Evolutionary conservation across 2,329 filamentous ascomycete species (phyloP).

Genomic region (Sporothrix protearum): DNA sequence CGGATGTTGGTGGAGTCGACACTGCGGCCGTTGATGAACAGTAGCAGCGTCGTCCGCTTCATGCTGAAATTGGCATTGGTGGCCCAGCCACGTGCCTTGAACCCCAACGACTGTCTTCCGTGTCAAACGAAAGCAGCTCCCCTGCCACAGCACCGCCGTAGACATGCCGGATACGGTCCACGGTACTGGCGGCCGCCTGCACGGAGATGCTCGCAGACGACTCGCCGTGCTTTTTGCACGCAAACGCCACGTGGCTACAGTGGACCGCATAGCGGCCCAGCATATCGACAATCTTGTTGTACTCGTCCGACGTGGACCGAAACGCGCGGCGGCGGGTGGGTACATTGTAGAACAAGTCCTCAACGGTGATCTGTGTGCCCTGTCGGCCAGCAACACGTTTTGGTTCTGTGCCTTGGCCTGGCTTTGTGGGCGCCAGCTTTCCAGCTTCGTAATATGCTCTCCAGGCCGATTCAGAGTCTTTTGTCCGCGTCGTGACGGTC

Average conservation of each 20-base stretch:
- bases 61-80: conserved; percentile 94
- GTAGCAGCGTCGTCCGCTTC: conserved; percentile 79
- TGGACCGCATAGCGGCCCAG: conserved; percentile 92
- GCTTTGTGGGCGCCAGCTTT: conserved; percentile 75
- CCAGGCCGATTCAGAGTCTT: conserved; percentile 84
- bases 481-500: conserved; percentile 89
- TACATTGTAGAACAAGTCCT: conserved; percentile 96
- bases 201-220: conserved; percentile 78
- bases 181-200: conserved; percentile 64
- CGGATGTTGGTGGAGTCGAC: conserved; percentile 88
- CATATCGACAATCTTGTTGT: conserved; percentile 94
- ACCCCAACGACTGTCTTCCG: conserved; percentile 76
- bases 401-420: conserved; percentile 80
- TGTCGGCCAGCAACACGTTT: conserved; percentile 82
- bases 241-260: conserved; percentile 85
- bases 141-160: conserved; percentile 81
- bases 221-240: conserved; percentile 94
- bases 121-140: conserved; percentile 74
- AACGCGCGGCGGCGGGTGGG: conserved; percentile 86
- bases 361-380: conserved; percentile 93
- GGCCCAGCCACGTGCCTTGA: conserved; percentile 73
- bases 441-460: conserved; percentile 83
- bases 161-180: conserved; percentile 86
- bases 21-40: conserved; percentile 95
- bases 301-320: conserved; percentile 87